Evolutionary conservation across 306 rosid genomes (phyloP).

Genomic region (Heteromeles arbutifolia): DNA sequence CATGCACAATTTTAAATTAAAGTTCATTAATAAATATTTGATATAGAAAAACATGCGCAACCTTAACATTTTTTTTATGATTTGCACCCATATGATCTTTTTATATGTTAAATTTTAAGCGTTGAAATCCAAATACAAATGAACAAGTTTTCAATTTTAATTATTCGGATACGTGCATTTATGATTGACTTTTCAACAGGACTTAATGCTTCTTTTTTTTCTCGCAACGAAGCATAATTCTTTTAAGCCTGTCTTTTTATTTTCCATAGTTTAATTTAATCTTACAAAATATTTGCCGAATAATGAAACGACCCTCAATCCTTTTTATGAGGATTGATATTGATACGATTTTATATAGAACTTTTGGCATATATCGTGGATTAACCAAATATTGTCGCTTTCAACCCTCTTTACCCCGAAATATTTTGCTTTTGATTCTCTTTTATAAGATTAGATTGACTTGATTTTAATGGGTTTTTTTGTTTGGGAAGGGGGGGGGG

Average conservation of each 20-base stretch:
- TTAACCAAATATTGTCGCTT: neutral
- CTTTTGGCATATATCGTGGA: neutral
- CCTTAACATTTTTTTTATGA: neutral
- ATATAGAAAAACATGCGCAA: neutral
- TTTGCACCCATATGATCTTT: neutral
- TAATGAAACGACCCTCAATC: neutral
- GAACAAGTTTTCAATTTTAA: too few species aligned
- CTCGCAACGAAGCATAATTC: fast-evolving
- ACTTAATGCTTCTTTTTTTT: too few species aligned
- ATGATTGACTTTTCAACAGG: too few species aligned
- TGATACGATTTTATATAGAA: neutral
- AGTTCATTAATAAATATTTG: too few species aligned
- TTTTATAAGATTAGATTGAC: neutral
- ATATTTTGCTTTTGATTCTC: too few species aligned
- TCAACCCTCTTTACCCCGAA: too few species aligned
- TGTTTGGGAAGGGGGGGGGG: too few species aligned
- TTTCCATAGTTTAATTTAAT: neutral
- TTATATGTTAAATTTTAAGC: neutral
- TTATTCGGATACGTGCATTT: too few species aligned
- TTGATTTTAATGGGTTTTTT: neutral
- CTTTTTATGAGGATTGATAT: neutral
- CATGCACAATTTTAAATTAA: neutral
- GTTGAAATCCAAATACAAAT: too few species aligned
- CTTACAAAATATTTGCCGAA: neutral
- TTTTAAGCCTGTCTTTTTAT: too few species aligned